Percentiles rank a stretch among this genome's conserved stretches.
phyloP scores from a whole-genome alignment of 2,329 filamentous ascomycete genomes.

The Simplicillium sp. region DNA sequence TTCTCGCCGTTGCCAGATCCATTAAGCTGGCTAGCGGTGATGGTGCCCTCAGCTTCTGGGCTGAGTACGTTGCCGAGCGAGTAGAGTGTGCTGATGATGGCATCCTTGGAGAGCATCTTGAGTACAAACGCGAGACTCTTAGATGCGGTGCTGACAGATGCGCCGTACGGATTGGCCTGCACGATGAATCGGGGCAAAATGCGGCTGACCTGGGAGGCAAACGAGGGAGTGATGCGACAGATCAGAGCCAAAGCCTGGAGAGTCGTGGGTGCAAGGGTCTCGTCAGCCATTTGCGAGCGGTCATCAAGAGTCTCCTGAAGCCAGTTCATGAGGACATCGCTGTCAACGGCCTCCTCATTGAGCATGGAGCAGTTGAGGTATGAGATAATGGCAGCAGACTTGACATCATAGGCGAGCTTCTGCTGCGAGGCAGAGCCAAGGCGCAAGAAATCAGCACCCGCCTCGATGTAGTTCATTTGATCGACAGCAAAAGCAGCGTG shows the following conservation, averaged over 20 bases:
- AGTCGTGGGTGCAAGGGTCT: constrained; percentile 65
- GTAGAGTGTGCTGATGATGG: constrained; percentile 90
- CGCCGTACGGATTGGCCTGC: constrained; percentile 62
- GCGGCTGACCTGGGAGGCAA: constrained; percentile 67
- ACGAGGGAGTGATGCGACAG: constrained; percentile 62
- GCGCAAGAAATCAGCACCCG: constrained; percentile 74
- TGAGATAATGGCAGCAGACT: constrained; percentile 69
- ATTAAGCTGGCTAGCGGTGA: constrained; percentile 41
- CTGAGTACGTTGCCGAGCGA: constrained; percentile 93
- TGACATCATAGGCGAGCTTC: constrained; percentile 74
- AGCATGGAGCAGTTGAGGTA: constrained; percentile 80
- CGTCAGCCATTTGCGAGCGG: constrained; percentile 71
- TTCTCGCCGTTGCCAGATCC: constrained; percentile 30
- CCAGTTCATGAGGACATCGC: constrained; percentile 73
- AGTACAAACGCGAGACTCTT: constrained; percentile 75
- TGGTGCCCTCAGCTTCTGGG: constrained; percentile 48
- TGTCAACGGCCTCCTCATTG: constrained; percentile 72
- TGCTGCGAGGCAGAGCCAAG: constrained; percentile 83
- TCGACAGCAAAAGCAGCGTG: constrained; percentile 68
- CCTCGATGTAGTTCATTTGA: constrained; percentile 79
- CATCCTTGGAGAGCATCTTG: constrained; percentile 77
- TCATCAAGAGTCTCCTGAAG: constrained; percentile 76
- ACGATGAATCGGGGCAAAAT: constrained; percentile 82
- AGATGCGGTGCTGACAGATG: constrained; percentile 69
- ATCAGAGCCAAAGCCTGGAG: constrained; percentile 76